These are phyloP conservation scores for Raddia guianensis DNA, from an alignment of 176 grass and related monocot species.

Conservation along the genomic window DNA sequence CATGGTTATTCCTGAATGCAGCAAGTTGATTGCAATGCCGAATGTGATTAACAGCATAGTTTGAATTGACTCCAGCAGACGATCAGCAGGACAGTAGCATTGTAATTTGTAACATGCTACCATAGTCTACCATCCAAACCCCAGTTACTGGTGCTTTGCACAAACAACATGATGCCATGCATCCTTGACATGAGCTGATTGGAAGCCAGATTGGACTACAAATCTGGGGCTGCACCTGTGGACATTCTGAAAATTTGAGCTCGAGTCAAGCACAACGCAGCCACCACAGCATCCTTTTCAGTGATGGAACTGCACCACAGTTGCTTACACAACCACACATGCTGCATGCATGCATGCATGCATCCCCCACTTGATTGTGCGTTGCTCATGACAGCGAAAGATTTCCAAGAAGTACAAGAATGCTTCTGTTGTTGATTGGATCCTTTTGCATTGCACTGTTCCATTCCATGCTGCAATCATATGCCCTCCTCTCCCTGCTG, in stretches of 20 bases:
- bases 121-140: background rate
- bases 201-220: background rate
- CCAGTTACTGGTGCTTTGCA: background rate
- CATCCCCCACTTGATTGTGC: background rate
- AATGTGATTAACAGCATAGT: background rate
- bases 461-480: conserved; percentile 27
- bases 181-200: background rate
- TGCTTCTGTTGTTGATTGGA: conserved; percentile 44
- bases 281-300: background rate
- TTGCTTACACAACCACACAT: background rate
- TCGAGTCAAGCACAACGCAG: background rate
- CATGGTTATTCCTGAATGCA: background rate
- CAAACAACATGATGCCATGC: background rate
- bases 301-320: conserved; percentile 20
- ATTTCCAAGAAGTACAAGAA: conserved; percentile 46
- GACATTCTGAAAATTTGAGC: conserved; percentile 5
- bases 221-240: background rate
- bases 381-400: background rate
- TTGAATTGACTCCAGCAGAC: background rate
- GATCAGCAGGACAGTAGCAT: too few species aligned
- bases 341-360: too few species aligned
- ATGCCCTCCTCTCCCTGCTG: background rate
- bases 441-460: conserved; percentile 44
- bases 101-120: background rate
- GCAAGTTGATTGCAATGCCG: background rate